Conservation (phyloP, 164 flowering plant species). For the Stephania japonica region DNA sequence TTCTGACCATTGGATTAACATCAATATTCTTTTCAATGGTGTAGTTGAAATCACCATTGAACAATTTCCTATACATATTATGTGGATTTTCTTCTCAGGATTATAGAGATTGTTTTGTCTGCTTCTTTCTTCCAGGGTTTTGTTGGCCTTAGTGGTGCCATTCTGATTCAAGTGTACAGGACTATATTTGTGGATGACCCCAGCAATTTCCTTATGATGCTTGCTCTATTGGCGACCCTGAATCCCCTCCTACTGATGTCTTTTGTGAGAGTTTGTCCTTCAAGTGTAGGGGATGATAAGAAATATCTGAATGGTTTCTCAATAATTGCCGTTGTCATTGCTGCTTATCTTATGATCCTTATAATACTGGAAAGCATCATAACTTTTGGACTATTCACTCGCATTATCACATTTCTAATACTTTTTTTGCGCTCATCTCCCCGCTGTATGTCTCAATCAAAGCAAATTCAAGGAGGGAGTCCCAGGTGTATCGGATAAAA, state of each 20-base stretch:
- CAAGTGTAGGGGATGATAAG: constrained; percentile 32
- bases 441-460: constrained; percentile 47
- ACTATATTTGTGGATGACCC: constrained; percentile 50
- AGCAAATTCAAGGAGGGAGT: constrained; percentile 37
- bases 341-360: constrained; percentile 67
- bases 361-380: constrained; percentile 50
- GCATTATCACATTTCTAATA: constrained; percentile 25
- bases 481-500: constrained; percentile 7
- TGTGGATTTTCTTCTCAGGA: too few species aligned
- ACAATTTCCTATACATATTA: too few species aligned
- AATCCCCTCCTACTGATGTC: constrained; percentile 58
- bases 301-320: constrained; percentile 63
- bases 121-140: constrained; percentile 53
- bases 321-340: constrained; percentile 41
- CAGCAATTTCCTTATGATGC: constrained; percentile 59
- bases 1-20: too few species aligned
- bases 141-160: constrained; percentile 89
- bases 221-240: constrained; percentile 58
- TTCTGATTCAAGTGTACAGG: constrained; percentile 68
- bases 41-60: too few species aligned
- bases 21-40: too few species aligned
- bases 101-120: neutral
- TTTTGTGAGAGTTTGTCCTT: constrained; percentile 39
- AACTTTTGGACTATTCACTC: constrained; percentile 33
- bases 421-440: constrained; percentile 49